Evolutionary conservation across 2,329 filamentous ascomycete species (phyloP).

Genomic region (Coniella vitis): DNA sequence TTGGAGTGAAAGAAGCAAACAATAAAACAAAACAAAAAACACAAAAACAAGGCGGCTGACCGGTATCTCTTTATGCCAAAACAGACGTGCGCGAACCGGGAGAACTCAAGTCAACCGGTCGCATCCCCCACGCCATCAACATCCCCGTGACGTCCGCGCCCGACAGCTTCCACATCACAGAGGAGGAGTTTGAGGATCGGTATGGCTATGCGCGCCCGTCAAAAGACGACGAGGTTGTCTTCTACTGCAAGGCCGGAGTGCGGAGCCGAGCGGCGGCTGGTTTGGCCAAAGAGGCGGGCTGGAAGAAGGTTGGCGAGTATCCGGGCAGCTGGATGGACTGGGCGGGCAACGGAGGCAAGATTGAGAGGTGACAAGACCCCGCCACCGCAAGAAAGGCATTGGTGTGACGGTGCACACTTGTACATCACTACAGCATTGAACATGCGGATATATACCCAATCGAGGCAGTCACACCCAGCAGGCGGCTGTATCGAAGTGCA

Average conservation of each 20-base stretch:
- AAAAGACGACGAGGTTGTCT: slow-evolving; percentile 57
- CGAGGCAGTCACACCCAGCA: too few relatives aligned
- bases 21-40: neutral
- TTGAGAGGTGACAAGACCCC: slow-evolving; percentile 36
- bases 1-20: too few relatives aligned
- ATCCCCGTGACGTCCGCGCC: slow-evolving; percentile 72
- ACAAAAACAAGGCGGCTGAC: neutral
- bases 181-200: slow-evolving; percentile 74
- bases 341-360: slow-evolving; percentile 62
- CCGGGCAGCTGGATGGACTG: slow-evolving; percentile 78
- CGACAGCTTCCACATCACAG: slow-evolving; percentile 69
- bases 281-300: slow-evolving; percentile 72
- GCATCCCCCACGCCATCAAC: slow-evolving; percentile 76
- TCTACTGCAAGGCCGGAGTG: slow-evolving; percentile 92
- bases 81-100: slow-evolving; percentile 65
- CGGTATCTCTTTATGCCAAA: neutral
- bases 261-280: slow-evolving; percentile 70
- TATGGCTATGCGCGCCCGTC: slow-evolving; percentile 69
- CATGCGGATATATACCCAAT: too few relatives aligned
- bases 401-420: neutral
- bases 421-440: neutral
- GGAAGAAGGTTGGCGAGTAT: slow-evolving; percentile 64
- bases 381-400: neutral
- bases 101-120: slow-evolving; percentile 58
- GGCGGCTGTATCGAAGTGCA: too few relatives aligned